Base-by-base conservation (phyloP, 2,329 filamentous ascomycete genomes). In the Diplocarpon mali region DNA sequence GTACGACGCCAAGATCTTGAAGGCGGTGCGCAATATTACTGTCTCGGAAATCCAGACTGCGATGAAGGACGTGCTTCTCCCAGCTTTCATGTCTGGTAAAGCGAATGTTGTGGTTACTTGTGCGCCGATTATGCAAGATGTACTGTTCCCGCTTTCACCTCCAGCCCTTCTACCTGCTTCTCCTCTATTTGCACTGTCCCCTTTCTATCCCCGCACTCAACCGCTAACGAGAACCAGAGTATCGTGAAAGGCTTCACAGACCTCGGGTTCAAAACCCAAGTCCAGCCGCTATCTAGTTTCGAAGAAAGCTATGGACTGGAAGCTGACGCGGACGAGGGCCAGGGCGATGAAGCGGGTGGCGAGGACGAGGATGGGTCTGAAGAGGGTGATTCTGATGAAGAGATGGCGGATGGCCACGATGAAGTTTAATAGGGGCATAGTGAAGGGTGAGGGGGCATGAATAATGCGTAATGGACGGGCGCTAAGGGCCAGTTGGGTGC, bases 61-160 rank as follows among this genome's bases (percentile, higher is more conserved):
- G 2, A 77, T 98, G 68, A 74, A 68, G 42, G 80, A 86, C 14
- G 72, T 90, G 42, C 72, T 98, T 27, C 61, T 94, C 55, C 83
- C 84, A 0, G 72, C 92, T 30, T 96, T 98, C 62, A 73, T 79
- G 52, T 79, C 89, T 0, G 78, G 80, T 15, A 86, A 75, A 62
- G 81, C 87, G 52, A 93, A 96, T 61, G 68, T 95, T 42, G 79
- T 95, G 3, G 74, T 95, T 41, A 95, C 90, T 7, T 95, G 90
- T 62, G 85, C 87, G 15, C 82, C 83, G 13, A 75, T 87, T 39
- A 83, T 95, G 75, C 73, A 81, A 56, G 85, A 95, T 71, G 86
- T 92, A 68, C 67, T 79, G 71, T 48, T 37, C 38, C 35, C 42
- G 17, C 29, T 10, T 45, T 31, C n/a, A 14, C 16, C 50, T 38